phyloP scores from a whole-genome alignment of 306 rosid species.

The Glycine tomentella region DNA sequence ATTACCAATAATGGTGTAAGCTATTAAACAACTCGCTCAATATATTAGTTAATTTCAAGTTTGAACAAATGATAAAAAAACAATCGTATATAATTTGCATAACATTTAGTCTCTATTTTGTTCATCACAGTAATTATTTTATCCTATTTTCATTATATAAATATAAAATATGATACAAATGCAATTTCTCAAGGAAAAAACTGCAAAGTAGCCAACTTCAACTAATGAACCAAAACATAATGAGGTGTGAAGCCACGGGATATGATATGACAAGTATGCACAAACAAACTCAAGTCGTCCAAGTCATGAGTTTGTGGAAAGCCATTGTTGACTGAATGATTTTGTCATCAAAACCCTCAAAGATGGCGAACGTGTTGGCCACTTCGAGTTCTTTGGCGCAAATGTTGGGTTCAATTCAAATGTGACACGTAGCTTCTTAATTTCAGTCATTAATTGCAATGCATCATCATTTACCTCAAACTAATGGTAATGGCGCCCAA shows the following conservation, averaged over 20 bases:
- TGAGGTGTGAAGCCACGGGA: too few relatives aligned
- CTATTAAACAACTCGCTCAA: not conserved
- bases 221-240: too few relatives aligned
- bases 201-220: not conserved
- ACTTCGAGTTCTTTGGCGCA: slow-evolving; percentile 28
- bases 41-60: not conserved
- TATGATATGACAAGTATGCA: too few relatives aligned
- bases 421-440: too few relatives aligned
- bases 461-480: not conserved
- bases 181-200: not conserved
- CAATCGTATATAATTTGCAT: too few relatives aligned
- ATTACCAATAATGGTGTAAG: not conserved
- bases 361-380: slow-evolving; percentile 21
- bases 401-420: slow-evolving; percentile 21
- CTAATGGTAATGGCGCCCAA: slow-evolving; percentile 16
- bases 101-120: too few relatives aligned
- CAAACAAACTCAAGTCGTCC: not conserved
- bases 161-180: too few relatives aligned
- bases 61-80: not conserved
- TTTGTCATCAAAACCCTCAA: not conserved
- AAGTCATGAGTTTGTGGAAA: slow-evolving; percentile 7
- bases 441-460: not conserved
- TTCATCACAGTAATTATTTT: too few relatives aligned
- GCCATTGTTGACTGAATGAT: not conserved
- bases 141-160: too few relatives aligned